Base-by-base conservation (phyloP, 2,329 filamentous ascomycete genomes). In the Trichoderma gracile region DNA sequence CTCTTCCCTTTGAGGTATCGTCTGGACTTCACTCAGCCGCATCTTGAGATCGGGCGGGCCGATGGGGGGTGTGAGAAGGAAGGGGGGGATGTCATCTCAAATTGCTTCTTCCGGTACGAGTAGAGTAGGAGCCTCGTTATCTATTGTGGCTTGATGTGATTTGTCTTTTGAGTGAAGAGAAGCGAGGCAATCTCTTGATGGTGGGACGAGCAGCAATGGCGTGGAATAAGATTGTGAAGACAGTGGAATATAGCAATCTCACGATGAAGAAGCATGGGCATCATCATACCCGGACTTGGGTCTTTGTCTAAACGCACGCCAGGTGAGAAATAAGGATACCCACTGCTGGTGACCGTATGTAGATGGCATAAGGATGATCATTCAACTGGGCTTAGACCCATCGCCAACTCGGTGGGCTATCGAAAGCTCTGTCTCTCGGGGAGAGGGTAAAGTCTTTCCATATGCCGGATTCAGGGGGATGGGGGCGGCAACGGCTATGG, bases 21-120 rank as follows among this genome's bases (percentile, higher is more conserved):
- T 57, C 40, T 58, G 38, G 55, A n/a, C n/a, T n/a, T n/a, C 33
- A 27, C n/a, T 58, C 19, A 58, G 55, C 43, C 43, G 55, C 55
- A 58, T 58, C 43, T 58, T n/a, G 30, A 46, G 55, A 49, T 58
- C 55, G 55, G 43, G 33, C 43, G 43, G 27, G 38, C 43, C 30
- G 43, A 58, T 49, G 52, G 15, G 46, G 47, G 25, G 52, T 54
- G 27, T 38, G 33, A 9, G 33, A 38, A 10, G 33, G 33, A 38
- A 14, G 33, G 33, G 10, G 10, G 12, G 1, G 33, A 12, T 38
- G 50, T 38, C 19, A 23, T 19, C 30, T 14, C 15, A 10, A 25
- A 38, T 3, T 38, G 3, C 33, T 38, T 14, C 33, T 38, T 14
- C 19, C 25, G 14, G 14, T 17, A 21, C 8, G 15, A 17, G 15